Evolutionary conservation across 495 filamentous ascomycete species (phyloP), one percentile per base, ranked within the genome.

Genomic region (Trichoderma virens): DNA sequence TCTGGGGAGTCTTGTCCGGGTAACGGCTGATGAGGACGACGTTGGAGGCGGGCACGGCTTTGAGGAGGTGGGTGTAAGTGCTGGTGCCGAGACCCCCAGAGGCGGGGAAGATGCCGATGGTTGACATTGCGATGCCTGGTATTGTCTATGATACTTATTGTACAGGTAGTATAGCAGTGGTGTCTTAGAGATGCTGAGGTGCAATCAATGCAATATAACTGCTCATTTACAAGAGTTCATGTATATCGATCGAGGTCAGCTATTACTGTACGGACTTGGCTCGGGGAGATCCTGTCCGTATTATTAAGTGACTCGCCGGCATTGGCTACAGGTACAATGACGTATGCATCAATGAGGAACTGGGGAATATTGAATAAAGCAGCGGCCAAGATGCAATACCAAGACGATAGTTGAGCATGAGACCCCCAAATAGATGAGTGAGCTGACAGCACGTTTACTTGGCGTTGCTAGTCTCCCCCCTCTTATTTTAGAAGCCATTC

Each of bases 71-170:
- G 20, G 71, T 74, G 69, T 77, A 69, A 56, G 76, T 78, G 73
- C 79, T 82, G 35, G 67, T 63, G 41, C 79, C 82, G 0, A 84
- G 73, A 3, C 69, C 77, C 5, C 82, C 82, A 2, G 80, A 74
- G 11, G 81, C 80, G 27, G 82, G 82, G 72, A 84, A 84, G 64
- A 84, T 71, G 63, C 70, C 72, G 59, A 73, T 38, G 28, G 59
- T 20, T 20, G 18, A 6, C 30, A 61, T 61, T 6, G 31, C 23
- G 30, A n/a, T 61, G 31, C 4, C 2, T 38, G 2, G n/a, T 47
- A 6, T 34, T 6, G 8, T 35, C 7, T 2, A 35, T 38, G 51
- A 27, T 13, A 20, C 9, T 30, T 11, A 14, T 0, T 41, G 38
- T 16, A 35, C 34, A 11, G 34, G 18, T 41, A 18, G 11, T 2